Conservation (phyloP, 2,329 filamentous ascomycete genomes). For the Fusarium tricinctum region DNA sequence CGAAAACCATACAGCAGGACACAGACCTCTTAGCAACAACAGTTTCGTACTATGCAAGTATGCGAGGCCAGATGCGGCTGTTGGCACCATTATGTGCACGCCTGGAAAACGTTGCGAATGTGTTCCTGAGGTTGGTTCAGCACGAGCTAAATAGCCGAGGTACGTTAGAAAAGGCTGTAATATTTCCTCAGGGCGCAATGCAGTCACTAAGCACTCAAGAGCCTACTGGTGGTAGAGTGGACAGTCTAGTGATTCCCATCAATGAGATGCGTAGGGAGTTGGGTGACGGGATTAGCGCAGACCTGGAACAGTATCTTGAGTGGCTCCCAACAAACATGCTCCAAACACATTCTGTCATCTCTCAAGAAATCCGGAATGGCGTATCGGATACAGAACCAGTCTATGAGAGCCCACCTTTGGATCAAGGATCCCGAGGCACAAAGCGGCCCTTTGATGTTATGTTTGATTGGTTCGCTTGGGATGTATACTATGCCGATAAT, state of each 20-base stretch:
- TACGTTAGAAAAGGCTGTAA: fast-evolving
- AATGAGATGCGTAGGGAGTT: neutral
- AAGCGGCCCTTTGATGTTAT: slow-evolving; percentile 14
- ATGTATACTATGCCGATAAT: neutral
- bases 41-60: slow-evolving; percentile 1
- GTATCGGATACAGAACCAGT: too few relatives aligned
- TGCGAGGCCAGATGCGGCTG: slow-evolving; percentile 1
- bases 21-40: neutral
- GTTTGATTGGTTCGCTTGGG: slow-evolving; percentile 26
- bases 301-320: slow-evolving; percentile 1
- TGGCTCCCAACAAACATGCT: neutral
- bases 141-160: neutral
- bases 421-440: neutral
- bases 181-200: neutral
- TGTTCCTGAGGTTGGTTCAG: neutral
- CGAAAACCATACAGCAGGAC: neutral
- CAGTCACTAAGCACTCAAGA: fast-evolving
- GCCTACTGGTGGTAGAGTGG: fast-evolving
- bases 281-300: neutral
- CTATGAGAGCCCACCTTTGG: fast-evolving
- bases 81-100: slow-evolving; percentile 6
- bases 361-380: too few relatives aligned
- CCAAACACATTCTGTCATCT: fast-evolving
- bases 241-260: fast-evolving
- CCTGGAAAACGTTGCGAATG: neutral